These are phyloP conservation scores for Neolentinus lepideus DNA, from an alignment of 1,284 basidiomycete genomes.

Conservation along the genomic window DNA sequence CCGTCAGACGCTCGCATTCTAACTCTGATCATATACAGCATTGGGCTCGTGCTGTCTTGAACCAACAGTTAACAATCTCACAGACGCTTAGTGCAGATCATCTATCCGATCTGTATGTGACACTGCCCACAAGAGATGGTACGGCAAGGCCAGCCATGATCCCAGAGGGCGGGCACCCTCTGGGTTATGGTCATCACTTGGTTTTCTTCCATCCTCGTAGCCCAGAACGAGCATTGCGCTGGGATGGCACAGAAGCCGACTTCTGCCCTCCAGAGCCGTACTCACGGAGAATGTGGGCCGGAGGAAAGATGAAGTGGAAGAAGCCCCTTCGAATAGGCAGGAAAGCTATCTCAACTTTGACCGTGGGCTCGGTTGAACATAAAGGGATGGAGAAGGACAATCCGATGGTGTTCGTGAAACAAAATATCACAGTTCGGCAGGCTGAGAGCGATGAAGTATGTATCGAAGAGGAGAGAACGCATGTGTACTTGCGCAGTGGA, in stretches of 20 bases:
- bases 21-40: background rate
- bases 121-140: conserved; percentile 66
- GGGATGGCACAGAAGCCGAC: conserved; percentile 68
- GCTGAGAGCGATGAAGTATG: conserved; percentile 34
- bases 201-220: conserved; percentile 68
- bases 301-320: conserved; percentile 66
- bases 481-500: conserved; percentile 60
- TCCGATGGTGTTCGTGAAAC: conserved; percentile 77
- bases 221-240: conserved; percentile 48
- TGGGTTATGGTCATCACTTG: conserved; percentile 65
- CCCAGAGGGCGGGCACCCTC: conserved; percentile 33
- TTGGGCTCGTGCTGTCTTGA: background rate
- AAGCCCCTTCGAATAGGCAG: conserved; percentile 49
- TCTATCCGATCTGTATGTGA: conserved; percentile 55
- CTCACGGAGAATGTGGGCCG: conserved; percentile 79
- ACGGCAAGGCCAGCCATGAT: conserved; percentile 29
- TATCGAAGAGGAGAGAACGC: conserved; percentile 62
- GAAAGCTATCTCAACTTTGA: conserved; percentile 40
- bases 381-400: conserved; percentile 52
- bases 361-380: conserved; percentile 50
- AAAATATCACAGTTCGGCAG: conserved; percentile 44
- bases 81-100: conserved; percentile 45
- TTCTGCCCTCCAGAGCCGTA: conserved; percentile 72
- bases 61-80: conserved; percentile 28
- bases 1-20: too few relatives aligned